A percentile compares a stretch with the other conserved stretches of the same genome.
phyloP scores from a whole-genome alignment of 2,329 filamentous ascomycete genomes.

The Pezicula radicicola region DNA sequence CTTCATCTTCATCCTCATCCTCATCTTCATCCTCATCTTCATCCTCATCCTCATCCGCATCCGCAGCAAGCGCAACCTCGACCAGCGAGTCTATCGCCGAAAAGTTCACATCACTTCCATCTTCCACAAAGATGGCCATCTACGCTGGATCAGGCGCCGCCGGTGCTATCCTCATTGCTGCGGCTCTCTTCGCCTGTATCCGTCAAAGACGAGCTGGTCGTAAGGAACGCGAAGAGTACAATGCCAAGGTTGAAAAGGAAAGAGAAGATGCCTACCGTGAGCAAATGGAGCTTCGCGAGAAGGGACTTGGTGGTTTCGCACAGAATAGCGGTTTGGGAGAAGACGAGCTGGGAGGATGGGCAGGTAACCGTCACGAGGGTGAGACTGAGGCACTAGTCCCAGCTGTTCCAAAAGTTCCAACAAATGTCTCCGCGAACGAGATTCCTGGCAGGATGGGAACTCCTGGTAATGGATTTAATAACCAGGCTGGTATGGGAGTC shows the following conservation, averaged over 20 bases:
- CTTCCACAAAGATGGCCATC: constrained; percentile 48
- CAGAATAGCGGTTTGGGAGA: constrained; percentile 17
- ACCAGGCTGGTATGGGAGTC: constrained; percentile 4
- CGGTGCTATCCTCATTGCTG: constrained; percentile 38
- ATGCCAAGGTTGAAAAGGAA: constrained; percentile 25
- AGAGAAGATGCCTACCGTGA: constrained; percentile 22
- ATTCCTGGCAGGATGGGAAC: constrained; percentile 5
- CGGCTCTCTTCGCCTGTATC: constrained; percentile 50
- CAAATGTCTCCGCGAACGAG: constrained; percentile 7
- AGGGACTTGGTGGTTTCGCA: constrained; percentile 25
- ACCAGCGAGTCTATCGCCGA: constrained; percentile 37
- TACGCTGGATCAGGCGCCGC: constrained; percentile 47
- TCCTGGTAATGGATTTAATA: constrained; percentile 1
- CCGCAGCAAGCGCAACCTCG: background rate
- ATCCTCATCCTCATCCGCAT: background rate
- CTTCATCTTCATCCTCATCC: background rate
- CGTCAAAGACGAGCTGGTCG: constrained; percentile 51
- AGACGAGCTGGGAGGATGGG: constrained; percentile 25
- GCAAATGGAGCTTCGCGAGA: constrained; percentile 26
- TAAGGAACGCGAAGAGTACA: constrained; percentile 42
- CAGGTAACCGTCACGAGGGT: constrained; percentile 6
- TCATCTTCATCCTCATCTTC: background rate
- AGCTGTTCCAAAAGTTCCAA: constrained; percentile 6
- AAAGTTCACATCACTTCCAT: constrained; percentile 52
- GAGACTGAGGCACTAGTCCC: constrained; percentile 4